Evolutionary conservation across 2,329 filamentous ascomycete genomes (phyloP).

Genomic region (Xylariomycetidae sp.): DNA sequence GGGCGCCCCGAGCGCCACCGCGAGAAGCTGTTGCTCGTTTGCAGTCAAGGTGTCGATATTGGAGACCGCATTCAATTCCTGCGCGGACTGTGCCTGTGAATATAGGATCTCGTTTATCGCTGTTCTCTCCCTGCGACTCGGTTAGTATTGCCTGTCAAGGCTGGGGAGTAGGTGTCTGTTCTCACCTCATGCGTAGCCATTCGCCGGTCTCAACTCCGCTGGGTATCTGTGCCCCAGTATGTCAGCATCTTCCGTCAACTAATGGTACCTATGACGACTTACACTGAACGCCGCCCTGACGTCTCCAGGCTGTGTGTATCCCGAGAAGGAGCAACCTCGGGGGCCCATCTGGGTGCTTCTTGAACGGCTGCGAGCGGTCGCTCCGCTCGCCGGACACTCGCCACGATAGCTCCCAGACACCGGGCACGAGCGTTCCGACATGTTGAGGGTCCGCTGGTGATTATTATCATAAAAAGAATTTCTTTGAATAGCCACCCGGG

Average conservation of each 20-base stretch:
- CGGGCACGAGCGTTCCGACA: constrained; percentile 23
- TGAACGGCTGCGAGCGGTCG: constrained; percentile 17
- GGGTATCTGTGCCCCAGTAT: constrained; percentile 38
- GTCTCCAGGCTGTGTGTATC: constrained; percentile 29
- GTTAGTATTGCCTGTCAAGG: constrained; percentile 2
- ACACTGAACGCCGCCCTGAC: constrained; percentile 29
- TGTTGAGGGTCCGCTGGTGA: too few species aligned
- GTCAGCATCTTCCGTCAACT: constrained; percentile 6
- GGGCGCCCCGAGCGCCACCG: constrained; percentile 48
- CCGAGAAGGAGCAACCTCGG: constrained; percentile 31
- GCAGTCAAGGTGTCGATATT: constrained; percentile 43
- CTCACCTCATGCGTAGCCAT: constrained; percentile 39
- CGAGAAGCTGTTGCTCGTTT: constrained; percentile 44
- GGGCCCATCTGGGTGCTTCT: constrained; percentile 27
- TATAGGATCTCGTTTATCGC: constrained; percentile 46
- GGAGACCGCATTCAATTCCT: constrained; percentile 35
- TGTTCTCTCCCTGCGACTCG: constrained; percentile 35
- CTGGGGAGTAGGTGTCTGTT: neutral
- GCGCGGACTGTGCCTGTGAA: constrained; percentile 35
- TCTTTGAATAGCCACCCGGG: too few species aligned
- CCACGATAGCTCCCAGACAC: constrained; percentile 21
- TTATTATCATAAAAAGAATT: too few species aligned
- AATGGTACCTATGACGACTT: constrained; percentile 1
- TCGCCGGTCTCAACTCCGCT: constrained; percentile 39
- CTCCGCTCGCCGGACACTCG: constrained; percentile 21